Percentiles rank a stretch among this genome's conserved stretches.
These are phyloP conservation scores for Purpureocillium takamizusanense DNA, from an alignment of 2,329 filamentous ascomycete species.

Conservation along the genomic window DNA sequence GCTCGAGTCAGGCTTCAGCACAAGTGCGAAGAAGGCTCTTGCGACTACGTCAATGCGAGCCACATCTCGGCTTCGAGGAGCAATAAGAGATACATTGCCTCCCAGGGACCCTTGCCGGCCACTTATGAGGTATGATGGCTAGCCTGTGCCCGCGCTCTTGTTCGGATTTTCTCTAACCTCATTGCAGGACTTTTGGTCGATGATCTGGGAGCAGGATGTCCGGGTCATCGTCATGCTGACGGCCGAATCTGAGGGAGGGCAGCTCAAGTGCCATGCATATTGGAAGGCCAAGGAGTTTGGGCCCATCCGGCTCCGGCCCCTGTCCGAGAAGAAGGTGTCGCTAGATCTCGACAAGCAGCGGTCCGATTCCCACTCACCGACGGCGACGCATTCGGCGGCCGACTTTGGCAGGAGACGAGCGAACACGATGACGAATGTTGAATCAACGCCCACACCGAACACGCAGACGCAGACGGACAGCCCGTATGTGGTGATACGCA, in stretches of 20 bases:
- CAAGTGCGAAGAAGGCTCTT: constrained; percentile 49
- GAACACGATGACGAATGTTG: constrained; percentile 40
- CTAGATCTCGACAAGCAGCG: constrained; percentile 57
- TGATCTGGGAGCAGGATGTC: constrained; percentile 94
- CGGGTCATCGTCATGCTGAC: constrained; percentile 95
- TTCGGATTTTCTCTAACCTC: constrained; percentile 16
- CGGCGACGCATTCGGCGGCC: constrained; percentile 13
- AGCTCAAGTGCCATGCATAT: constrained; percentile 91
- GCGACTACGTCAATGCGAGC: constrained; percentile 95
- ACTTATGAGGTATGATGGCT: constrained; percentile 72
- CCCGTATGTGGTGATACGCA: constrained; percentile 74
- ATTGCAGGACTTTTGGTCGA: constrained; percentile 86
- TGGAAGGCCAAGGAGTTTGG: constrained; percentile 80
- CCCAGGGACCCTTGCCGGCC: constrained; percentile 83
- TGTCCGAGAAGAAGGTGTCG: constrained; percentile 77
- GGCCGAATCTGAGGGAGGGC: constrained; percentile 85
- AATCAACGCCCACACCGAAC: constrained; percentile 18
- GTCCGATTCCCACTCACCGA: constrained; percentile 22
- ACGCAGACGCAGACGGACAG: constrained; percentile 38
- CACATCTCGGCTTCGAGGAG: constrained; percentile 72
- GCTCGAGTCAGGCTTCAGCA: constrained; percentile 72
- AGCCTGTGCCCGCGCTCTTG: not conserved
- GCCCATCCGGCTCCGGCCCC: constrained; percentile 59
- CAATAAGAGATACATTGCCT: constrained; percentile 90
- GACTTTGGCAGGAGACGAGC: constrained; percentile 42